Evolutionary conservation across 768 basidiomycete species (phyloP), one percentile per base, ranked within the genome.

Genomic region (Tremella yokohamensis): DNA sequence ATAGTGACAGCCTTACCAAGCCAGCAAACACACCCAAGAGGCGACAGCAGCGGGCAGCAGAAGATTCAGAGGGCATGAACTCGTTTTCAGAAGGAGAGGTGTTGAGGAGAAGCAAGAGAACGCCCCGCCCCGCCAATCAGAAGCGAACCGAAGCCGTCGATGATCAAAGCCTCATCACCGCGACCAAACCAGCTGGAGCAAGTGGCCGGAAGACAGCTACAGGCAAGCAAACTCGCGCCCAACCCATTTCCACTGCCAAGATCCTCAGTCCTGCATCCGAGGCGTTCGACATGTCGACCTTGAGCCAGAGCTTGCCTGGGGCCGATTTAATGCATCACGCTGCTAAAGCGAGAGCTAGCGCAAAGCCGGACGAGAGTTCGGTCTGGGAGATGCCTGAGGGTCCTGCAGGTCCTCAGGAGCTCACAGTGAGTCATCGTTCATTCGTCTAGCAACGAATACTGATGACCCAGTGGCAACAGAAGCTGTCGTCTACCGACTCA

Each of bases 371-470:
- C 44, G 69, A 70, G 40, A 63, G 61, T 57, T 47, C 57, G 19
- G 64, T 70, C 7, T 70, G 69, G 69, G 69, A 70, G 24, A 67
- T 65, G 69, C 69, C 69, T 7, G 45, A 51, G 13, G 66, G 61
- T 6, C 40, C 44, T 8, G 9, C 50, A 1, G 53, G 44, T 2
- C 53, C 55, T 11, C 61, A 67, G 62, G 62, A 60, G 37, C 45
- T 64, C 26, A 70, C 68, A 20, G 68, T 69, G 42, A 56, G 68
- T 63, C 19, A 49, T 40, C 25, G 25, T 13, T n/a, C 7, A 22
- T 49, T 48, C 47, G 19, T 29, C n/a, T 25, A 6, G 15, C 24
- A 16, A 38, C 11, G 25, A 38, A 20, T 22, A 15, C 52, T 61
- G 34, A 55, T n/a, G 20, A 16, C 40, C 8, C 52, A 70, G 66